A percentile compares a stretch with the other conserved stretches of the same genome.
These are phyloP conservation scores for Leccinum barrowsii DNA, from an alignment of 768 basidiomycete species.

Conservation along the genomic window DNA sequence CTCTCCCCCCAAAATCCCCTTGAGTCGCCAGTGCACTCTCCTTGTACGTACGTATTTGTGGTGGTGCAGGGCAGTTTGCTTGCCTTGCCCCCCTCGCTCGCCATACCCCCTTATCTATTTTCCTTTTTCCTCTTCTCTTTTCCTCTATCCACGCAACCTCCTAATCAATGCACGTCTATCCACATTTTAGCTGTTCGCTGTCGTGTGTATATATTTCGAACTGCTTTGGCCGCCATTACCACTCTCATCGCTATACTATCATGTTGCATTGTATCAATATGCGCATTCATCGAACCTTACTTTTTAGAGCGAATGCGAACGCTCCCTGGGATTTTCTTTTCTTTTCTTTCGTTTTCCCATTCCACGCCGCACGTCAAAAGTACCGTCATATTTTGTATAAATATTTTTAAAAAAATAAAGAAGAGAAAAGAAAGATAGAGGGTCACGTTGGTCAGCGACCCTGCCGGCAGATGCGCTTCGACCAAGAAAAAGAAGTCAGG, in stretches of 20 bases:
- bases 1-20: conserved; percentile 2
- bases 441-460: neutral
- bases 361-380: conserved; percentile 3
- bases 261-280: conserved; percentile 22
- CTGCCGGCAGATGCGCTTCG: conserved; percentile 11
- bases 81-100: neutral
- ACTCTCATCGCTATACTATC: conserved; percentile 14
- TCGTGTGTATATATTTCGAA: conserved; percentile 13
- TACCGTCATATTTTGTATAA: conserved; percentile 6
- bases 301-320: neutral
- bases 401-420: neutral
- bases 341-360: neutral
- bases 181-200: conserved; percentile 16
- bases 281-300: neutral
- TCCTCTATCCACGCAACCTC: conserved; percentile 7
- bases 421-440: neutral
- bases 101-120: conserved; percentile 15
- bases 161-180: conserved; percentile 13
- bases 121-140: neutral
- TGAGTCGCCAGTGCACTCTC: conserved; percentile 16
- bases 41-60: conserved; percentile 23
- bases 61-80: conserved; percentile 17
- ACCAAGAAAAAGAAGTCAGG: conserved; percentile 1
- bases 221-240: neutral
- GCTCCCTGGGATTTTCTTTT: neutral